Base-by-base conservation (phyloP, 768 basidiomycete genomes). In the Gloeostereum incarnatum region DNA sequence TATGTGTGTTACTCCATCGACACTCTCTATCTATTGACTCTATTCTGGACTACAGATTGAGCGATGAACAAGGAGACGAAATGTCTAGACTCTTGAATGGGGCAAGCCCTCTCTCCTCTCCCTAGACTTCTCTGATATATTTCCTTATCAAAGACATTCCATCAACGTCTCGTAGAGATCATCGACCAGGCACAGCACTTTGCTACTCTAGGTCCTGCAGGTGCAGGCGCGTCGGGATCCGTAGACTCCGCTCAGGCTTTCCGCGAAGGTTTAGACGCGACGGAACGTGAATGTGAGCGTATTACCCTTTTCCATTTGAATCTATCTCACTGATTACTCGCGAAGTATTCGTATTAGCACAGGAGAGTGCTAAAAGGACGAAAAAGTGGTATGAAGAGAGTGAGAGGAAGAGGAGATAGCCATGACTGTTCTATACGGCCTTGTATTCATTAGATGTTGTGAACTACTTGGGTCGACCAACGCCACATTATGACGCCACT, bases 111-210 rank as follows among this genome's bases (percentile, higher is more conserved):
- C 30, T 23, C 22, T 30, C 19, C 8, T 39, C 24, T 2, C 23
- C 17, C 23, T 37, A 21, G n/a, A n/a, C n/a, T n/a, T n/a, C n/a
- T n/a, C 19, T 38, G 20, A 19, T 41, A 36, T 44, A 51, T 42
- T 30, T 39, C 21, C 22, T 38, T 25, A 11, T 23, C 43, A 27
- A 43, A 90, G 89, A 77, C 85, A 27, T 89, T 88, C 62, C 77
- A 72, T 27, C 70, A 67, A 32, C 84, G 88, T 27, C 65, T 90
- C 1, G 68, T 73, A n/a, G 89, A 85, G 53, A 70, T 79, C 33
- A 75, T 84, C 44, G 89, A 85, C 58, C 89, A 91, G 58, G 87
- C 89, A 1, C 88, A 90, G 48, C 86, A 92, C 51, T 91, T 91
- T 58, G 87, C 80, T 24, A 69, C 75, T 0, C 57, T 83, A 13